Evolutionary conservation across 1,139 yeast genomes (phyloP).

Genomic region (Yamadazyma aaseri): DNA sequence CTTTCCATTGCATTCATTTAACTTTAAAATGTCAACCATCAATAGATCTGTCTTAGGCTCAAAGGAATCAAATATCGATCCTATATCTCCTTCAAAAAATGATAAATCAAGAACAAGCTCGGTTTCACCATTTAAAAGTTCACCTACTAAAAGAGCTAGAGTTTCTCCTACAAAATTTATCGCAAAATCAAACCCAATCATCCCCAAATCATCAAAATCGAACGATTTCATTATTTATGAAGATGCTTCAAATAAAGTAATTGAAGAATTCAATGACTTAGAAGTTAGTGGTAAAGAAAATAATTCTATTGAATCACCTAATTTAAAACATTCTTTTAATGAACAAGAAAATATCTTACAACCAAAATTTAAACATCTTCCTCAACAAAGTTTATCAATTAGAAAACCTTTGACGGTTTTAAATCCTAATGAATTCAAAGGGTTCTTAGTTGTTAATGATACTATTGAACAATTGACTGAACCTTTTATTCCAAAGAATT

Average conservation of each 20-base stretch:
- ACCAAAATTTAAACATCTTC: constrained; percentile 27
- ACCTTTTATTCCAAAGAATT: constrained; percentile 33
- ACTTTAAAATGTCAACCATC: constrained; percentile 5
- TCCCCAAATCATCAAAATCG: constrained; percentile 13
- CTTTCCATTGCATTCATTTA: constrained; percentile 1
- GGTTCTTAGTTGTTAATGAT: constrained; percentile 22
- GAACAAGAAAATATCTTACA: constrained; percentile 49
- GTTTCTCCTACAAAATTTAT: constrained; percentile 30
- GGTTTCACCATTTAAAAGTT: constrained; percentile 15
- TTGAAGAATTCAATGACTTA: constrained; percentile 13
- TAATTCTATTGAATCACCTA: not conserved
- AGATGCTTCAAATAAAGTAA: constrained; percentile 20
- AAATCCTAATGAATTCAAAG: constrained; percentile 34
- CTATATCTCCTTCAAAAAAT: constrained; percentile 23
- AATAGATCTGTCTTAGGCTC: constrained; percentile 13
- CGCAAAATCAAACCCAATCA: constrained; percentile 4
- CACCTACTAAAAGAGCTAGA: constrained; percentile 31
- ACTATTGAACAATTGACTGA: constrained; percentile 21
- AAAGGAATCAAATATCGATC: constrained; percentile 17
- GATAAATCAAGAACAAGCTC: constrained; percentile 13
- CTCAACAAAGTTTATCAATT: constrained; percentile 10
- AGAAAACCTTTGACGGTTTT: constrained; percentile 36
- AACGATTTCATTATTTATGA: constrained; percentile 35
- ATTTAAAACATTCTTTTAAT: constrained; percentile 11
- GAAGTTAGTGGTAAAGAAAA: constrained; percentile 17